These are phyloP conservation scores for Xerocomellus dryophilus DNA, from an alignment of 768 basidiomycete genomes.

Conservation along the genomic window DNA sequence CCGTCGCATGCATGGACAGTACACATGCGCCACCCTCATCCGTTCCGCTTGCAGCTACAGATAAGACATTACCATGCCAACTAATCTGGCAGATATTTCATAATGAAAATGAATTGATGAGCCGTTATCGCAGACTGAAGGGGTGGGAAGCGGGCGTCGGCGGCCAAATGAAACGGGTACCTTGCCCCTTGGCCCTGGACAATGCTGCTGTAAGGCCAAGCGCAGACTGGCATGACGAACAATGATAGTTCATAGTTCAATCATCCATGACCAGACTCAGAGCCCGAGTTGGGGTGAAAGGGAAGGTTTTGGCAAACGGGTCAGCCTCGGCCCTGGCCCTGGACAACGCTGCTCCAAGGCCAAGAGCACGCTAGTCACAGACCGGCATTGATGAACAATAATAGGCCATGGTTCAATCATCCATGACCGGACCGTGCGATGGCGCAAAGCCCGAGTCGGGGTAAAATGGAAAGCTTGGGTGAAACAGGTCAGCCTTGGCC, in stretches of 20 bases:
- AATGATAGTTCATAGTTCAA: background rate
- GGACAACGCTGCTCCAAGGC: too few species aligned
- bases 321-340: background rate
- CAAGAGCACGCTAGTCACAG: background rate
- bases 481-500: background rate
- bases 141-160: too few species aligned
- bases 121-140: too few species aligned
- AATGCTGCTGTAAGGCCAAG: background rate
- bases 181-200: too few species aligned
- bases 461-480: background rate
- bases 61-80: conserved; percentile 10
- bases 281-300: background rate
- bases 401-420: background rate
- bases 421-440: background rate
- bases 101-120: too few species aligned
- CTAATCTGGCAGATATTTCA: background rate
- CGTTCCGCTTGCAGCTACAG: background rate
- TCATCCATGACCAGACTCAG: background rate
- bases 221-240: background rate
- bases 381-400: background rate
- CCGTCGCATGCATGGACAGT: background rate
- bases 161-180: too few species aligned
- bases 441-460: background rate
- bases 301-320: background rate
- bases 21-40: background rate